Evolutionary conservation across 1,284 basidiomycete genomes (phyloP).

Genomic region (Apiotrichum brassicae): DNA sequence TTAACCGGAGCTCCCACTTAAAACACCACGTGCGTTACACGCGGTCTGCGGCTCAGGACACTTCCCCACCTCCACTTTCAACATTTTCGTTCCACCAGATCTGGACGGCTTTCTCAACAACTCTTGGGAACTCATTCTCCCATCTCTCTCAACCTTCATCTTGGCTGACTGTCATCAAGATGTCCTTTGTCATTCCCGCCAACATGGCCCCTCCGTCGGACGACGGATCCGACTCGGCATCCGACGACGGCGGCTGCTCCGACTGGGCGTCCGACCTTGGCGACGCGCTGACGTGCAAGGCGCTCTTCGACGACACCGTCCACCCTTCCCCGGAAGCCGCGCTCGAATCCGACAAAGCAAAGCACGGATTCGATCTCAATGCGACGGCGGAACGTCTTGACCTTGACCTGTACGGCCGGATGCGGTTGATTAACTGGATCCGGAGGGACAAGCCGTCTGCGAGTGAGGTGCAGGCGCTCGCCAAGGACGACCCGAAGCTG

Average conservation of each 20-base stretch:
- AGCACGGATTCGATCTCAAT: constrained; percentile 46
- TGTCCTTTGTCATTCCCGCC: constrained; percentile 16
- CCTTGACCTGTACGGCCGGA: constrained; percentile 62
- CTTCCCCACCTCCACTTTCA: no score
- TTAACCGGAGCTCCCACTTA: no score
- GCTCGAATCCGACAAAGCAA: constrained; percentile 58
- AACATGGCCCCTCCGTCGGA: constrained; percentile 13
- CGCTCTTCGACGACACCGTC: constrained; percentile 69
- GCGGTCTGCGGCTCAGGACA: no score
- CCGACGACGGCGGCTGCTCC: constrained; percentile 28
- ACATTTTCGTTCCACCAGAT: no score
- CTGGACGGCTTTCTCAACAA: no score
- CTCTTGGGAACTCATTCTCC: no score
- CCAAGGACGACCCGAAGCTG: constrained; percentile 44
- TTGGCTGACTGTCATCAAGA: constrained; percentile 1
- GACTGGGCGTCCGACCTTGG: constrained; percentile 42
- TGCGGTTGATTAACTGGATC: constrained; percentile 80
- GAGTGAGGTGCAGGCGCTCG: constrained; percentile 1
- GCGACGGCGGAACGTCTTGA: constrained; percentile 30
- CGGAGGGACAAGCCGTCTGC: constrained; percentile 52
- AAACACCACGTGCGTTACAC: no score
- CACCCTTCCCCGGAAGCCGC: constrained; percentile 60
- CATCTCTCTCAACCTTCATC: neutral
- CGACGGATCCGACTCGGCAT: constrained; percentile 16
- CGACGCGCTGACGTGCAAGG: constrained; percentile 54